phyloP scores from a whole-genome alignment of 2,329 filamentous ascomycete species.

The Colletotrichum phormii region DNA sequence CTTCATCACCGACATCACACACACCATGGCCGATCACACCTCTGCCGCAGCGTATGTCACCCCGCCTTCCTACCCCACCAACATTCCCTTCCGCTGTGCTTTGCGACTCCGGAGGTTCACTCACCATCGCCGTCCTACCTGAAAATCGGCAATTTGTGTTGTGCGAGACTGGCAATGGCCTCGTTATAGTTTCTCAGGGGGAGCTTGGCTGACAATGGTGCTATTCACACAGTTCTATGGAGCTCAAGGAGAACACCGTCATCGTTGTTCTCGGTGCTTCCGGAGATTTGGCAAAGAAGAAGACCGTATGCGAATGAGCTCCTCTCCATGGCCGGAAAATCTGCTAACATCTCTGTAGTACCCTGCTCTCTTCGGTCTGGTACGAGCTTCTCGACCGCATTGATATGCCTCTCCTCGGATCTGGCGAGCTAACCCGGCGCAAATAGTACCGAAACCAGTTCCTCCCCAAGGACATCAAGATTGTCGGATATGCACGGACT shows the following conservation, averaged over 20 bases:
- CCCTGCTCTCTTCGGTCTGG: constrained; percentile 95
- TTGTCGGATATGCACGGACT: constrained; percentile 98
- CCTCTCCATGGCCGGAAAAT: not conserved
- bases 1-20: constrained; percentile 22
- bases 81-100: constrained; percentile 3
- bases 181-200: not conserved
- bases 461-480: constrained; percentile 94
- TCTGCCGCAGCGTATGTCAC: constrained; percentile 41
- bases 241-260: constrained; percentile 98
- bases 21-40: constrained; percentile 39
- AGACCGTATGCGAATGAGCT: constrained; percentile 75
- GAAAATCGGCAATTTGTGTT: not conserved
- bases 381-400: constrained; percentile 64
- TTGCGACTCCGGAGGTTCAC: constrained; percentile 12
- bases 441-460: constrained; percentile 96
- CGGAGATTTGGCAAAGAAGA: constrained; percentile 99
- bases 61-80: constrained; percentile 37
- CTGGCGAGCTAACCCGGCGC: constrained; percentile 23
- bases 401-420: not conserved
- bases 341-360: constrained; percentile 69
- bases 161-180: constrained; percentile 12
- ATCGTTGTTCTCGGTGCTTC: constrained; percentile 97
- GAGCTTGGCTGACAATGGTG: constrained; percentile 25
- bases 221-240: constrained; percentile 73
- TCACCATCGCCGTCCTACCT: constrained; percentile 5